Evolutionary conservation across 2,329 filamentous ascomycete genomes (phyloP).

Genomic region (Alternaria sp.): DNA sequence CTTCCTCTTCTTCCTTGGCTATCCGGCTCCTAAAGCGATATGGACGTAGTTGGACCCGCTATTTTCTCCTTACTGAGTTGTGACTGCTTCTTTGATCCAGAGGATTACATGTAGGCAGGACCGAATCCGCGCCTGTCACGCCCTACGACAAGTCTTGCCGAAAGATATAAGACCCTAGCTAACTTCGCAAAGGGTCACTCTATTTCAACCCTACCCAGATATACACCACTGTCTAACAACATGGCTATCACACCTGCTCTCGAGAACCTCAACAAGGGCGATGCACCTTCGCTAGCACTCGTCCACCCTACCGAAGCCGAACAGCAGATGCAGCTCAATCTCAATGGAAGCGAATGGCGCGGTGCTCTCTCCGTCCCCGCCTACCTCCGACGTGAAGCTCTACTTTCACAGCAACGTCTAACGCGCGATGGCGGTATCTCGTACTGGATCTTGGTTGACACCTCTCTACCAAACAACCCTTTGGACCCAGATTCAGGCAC

Average conservation of each 20-base stretch:
- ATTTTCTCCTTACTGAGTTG: constrained; percentile 13
- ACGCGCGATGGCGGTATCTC: constrained; percentile 65
- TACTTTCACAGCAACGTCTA: constrained; percentile 61
- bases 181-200: constrained; percentile 6
- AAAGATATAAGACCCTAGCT: constrained; percentile 7
- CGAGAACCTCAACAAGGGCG: constrained; percentile 56
- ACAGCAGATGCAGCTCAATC: constrained; percentile 59
- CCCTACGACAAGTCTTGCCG: constrained; percentile 18
- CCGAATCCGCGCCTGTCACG: constrained; percentile 10
- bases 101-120: constrained; percentile 7
- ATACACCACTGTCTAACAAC: not conserved
- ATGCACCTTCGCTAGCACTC: constrained; percentile 62
- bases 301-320: constrained; percentile 65
- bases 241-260: constrained; percentile 35
- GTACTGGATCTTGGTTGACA: constrained; percentile 67
- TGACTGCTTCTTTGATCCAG: constrained; percentile 10
- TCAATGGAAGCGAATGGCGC: constrained; percentile 66
- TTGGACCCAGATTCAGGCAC: constrained; percentile 48
- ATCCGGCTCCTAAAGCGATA: constrained; percentile 4
- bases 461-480: constrained; percentile 43
- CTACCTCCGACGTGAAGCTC: constrained; percentile 66
- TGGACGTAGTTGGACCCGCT: constrained; percentile 11
- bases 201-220: not conserved
- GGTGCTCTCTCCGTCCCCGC: constrained; percentile 63
- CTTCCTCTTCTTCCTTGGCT: constrained; percentile 13